Evolutionary conservation across 345 rosid species (phyloP).

Genomic region (Euclidium syriacum): DNA sequence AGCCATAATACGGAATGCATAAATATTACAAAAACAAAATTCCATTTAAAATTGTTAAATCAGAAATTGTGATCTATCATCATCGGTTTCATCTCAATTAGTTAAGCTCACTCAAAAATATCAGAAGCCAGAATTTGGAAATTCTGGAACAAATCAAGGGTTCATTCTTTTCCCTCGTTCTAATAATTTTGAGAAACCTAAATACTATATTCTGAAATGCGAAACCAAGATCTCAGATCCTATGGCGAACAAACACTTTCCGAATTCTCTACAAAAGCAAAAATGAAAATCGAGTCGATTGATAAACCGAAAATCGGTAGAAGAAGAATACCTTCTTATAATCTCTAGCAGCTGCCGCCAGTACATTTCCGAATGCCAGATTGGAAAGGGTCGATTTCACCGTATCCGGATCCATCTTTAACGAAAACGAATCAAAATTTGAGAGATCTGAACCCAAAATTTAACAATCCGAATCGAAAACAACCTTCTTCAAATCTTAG

Average conservation of each 20-base stretch:
- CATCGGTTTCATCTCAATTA: not conserved
- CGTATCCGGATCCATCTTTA: conserved; percentile 76
- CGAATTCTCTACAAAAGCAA: not conserved
- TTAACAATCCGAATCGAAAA: no score
- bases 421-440: no score
- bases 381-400: conserved; percentile 84
- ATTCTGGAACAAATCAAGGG: no score
- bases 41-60: not conserved
- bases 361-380: conserved; percentile 85
- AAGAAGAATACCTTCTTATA: conserved; percentile 94
- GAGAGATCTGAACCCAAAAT: not conserved
- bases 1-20: no score
- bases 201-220: not conserved
- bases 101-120: not conserved
- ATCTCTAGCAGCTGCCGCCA: conserved; percentile 98
- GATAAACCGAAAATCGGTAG: no score
- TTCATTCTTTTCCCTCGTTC: no score
- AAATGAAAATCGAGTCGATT: not conserved
- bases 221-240: not conserved
- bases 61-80: not conserved
- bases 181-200: not conserved
- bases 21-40: no score
- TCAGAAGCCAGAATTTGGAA: no score
- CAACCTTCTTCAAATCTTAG: not conserved
- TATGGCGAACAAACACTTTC: not conserved